phyloP scores from a whole-genome alignment of 192 early-diverging fungal species.

The Lobulomyces angularis region DNA sequence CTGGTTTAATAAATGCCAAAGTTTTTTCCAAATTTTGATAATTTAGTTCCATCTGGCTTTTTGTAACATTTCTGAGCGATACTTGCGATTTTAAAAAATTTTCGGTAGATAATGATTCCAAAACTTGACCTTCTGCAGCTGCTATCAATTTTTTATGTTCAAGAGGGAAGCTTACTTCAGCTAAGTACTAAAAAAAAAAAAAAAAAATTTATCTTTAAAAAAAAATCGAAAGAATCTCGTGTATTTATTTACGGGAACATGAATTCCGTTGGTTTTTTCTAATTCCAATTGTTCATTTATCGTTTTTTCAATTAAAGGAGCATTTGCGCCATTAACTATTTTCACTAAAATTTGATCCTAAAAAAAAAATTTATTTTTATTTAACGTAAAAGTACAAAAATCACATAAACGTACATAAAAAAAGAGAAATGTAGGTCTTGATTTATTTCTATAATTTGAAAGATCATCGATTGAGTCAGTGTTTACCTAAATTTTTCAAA shows the following conservation, averaged over 20 bases:
- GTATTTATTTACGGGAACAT: conserved; percentile 23
- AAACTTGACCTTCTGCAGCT: background rate
- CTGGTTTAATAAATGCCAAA: conserved; percentile 49
- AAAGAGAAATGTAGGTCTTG: conserved; percentile 46
- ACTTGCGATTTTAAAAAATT: background rate
- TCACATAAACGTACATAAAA: conserved; percentile 24
- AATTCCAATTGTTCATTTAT: conserved; percentile 43
- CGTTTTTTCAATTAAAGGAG: conserved; percentile 36
- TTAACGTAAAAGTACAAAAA: conserved; percentile 7
- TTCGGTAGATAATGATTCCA: background rate
- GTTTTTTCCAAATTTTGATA: conserved; percentile 20
- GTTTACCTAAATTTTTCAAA: conserved; percentile 22
- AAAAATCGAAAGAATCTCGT: too few relatives aligned
- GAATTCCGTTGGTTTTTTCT: conserved; percentile 18
- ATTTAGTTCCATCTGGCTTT: background rate
- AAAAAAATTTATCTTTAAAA: too few relatives aligned
- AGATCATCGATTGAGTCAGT: conserved; percentile 32
- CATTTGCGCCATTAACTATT: conserved; percentile 43
- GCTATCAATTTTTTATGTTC: conserved; percentile 6
- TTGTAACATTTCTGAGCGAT: background rate
- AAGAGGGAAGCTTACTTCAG: too few relatives aligned
- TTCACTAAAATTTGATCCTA: conserved; percentile 40
- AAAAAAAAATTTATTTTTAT: background rate
- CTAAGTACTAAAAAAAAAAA: too few relatives aligned
- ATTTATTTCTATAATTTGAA: conserved; percentile 35